Conservation (phyloP, 2,329 filamentous ascomycete species). For the Penicillium sp. region DNA sequence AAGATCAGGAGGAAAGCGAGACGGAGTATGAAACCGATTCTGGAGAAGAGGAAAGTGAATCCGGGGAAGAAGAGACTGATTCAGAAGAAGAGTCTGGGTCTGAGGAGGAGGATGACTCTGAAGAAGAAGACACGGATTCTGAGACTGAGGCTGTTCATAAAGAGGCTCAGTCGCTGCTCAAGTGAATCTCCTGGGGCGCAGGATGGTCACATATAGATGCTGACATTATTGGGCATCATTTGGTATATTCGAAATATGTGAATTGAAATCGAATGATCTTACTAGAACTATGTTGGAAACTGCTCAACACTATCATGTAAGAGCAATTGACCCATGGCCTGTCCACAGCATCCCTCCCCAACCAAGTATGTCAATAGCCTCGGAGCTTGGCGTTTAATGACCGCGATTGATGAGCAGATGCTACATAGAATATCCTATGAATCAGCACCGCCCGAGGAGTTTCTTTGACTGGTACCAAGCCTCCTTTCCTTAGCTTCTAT, state of each 20-base stretch:
- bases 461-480: no score
- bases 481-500: no score
- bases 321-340: neutral
- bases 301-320: no score
- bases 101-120: constrained; percentile 43
- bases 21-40: constrained; percentile 52
- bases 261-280: neutral
- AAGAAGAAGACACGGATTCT: constrained; percentile 45
- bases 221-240: neutral
- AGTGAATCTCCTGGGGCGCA: neutral
- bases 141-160: constrained; percentile 22
- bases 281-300: neutral
- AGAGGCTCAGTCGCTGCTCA: constrained; percentile 21
- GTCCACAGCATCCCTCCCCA: no score
- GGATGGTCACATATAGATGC: constrained; percentile 2
- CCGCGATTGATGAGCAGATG: no score
- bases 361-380: no score
- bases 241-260: neutral
- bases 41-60: constrained; percentile 43
- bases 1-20: constrained; percentile 57
- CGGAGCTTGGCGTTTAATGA: no score
- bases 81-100: constrained; percentile 40
- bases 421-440: no score
- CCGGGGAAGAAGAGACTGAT: constrained; percentile 48
- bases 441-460: no score